phyloP scores from a whole-genome alignment of 1,139 yeast species.

The Sugiyamaella grinbergsii region DNA sequence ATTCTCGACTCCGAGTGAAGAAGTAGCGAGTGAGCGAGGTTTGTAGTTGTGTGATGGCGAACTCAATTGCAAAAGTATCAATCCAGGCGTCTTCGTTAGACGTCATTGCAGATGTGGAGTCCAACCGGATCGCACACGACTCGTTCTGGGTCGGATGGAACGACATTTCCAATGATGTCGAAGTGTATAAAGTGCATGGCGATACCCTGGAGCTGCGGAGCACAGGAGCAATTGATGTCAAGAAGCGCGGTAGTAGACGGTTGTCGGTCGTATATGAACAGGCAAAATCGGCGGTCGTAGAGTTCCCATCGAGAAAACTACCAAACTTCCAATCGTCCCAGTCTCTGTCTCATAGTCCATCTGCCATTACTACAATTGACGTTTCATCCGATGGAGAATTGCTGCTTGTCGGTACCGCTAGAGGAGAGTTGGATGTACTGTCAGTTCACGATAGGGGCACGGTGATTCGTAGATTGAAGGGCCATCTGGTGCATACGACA shows the following conservation, averaged over 20 bases:
- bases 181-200: conserved; percentile 38
- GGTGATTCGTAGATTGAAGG: conserved; percentile 33
- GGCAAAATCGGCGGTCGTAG: neutral
- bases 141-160: conserved; percentile 46
- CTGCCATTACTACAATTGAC: conserved; percentile 41
- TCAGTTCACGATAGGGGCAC: conserved; percentile 24
- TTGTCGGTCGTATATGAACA: conserved; percentile 7
- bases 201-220: conserved; percentile 33
- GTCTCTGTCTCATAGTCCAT: conserved; percentile 1
- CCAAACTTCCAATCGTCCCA: conserved; percentile 10
- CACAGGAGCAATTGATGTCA: conserved; percentile 21
- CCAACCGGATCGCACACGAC: conserved; percentile 36
- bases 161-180: conserved; percentile 28
- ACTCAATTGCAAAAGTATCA: conserved; percentile 28
- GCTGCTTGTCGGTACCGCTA: conserved; percentile 48
- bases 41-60: neutral
- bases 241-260: neutral
- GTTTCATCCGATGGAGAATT: conserved; percentile 40
- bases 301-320: conserved; percentile 18
- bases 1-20: no score
- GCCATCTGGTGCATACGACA: conserved; percentile 52
- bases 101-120: conserved; percentile 45
- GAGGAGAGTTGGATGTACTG: conserved; percentile 45
- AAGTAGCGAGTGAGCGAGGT: no score
- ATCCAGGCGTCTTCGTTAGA: conserved; percentile 51